Conservation (phyloP, 2,329 filamentous ascomycete species). For the Phialocephala sp. region DNA sequence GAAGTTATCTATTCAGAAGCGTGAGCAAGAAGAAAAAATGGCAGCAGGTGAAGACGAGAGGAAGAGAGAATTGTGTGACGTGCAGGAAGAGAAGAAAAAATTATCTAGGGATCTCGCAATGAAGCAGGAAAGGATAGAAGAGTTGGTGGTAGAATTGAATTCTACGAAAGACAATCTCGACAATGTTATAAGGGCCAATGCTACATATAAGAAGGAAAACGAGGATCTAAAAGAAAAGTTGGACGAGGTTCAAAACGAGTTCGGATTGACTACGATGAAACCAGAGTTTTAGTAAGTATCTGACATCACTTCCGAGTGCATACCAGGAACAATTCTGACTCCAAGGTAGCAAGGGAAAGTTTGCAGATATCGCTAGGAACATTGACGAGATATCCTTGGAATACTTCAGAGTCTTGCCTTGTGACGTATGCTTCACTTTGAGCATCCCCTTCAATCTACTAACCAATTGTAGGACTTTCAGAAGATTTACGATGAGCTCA, state of each 20-base stretch:
- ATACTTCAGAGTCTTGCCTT: conserved; percentile 23
- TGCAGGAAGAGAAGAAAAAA: not conserved
- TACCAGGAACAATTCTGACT: conserved; percentile 16
- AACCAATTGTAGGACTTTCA: conserved; percentile 23
- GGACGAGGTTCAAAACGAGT: conserved; percentile 24
- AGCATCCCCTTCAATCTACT: conserved; percentile 15
- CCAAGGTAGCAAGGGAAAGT: conserved; percentile 18
- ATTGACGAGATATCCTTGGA: conserved; percentile 18
- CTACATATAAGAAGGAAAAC: conserved; percentile 21
- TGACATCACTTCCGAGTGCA: not conserved
- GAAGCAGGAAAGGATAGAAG: conserved; percentile 15
- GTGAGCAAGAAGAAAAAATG: not conserved
- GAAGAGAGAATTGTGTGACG: not conserved
- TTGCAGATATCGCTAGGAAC: conserved; percentile 16
- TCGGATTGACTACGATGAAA: conserved; percentile 20
- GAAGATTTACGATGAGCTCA: conserved; percentile 19
- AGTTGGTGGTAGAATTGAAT: conserved; percentile 15
- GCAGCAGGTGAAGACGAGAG: not conserved
- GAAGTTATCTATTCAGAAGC: not conserved
- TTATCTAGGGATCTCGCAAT: not conserved
- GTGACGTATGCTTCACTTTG: conserved; percentile 12
- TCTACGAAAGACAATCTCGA: conserved; percentile 11
- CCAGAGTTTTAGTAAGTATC: conserved; percentile 24
- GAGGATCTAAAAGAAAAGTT: conserved; percentile 21
- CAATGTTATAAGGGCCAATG: conserved; percentile 17